Percentiles rank a stretch among this genome's conserved stretches.
phyloP scores from a whole-genome alignment of 306 rosid species.

The Canavalia ensiformis region DNA sequence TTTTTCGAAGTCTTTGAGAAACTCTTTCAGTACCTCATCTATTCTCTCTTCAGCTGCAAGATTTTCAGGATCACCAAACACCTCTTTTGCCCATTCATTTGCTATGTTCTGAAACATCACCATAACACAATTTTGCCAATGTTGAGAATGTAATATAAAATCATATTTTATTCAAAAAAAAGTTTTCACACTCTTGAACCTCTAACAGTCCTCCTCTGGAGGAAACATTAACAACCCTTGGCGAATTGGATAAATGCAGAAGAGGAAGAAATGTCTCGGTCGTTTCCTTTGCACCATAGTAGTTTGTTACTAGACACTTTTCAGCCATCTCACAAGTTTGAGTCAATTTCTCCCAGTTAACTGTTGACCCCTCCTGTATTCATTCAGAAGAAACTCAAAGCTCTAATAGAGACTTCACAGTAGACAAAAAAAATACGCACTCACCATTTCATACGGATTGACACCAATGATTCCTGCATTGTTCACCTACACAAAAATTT shows the following conservation, averaged over 20 bases:
- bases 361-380: conserved; percentile 6
- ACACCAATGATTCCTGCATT: conserved; percentile 48
- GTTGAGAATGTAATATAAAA: neutral
- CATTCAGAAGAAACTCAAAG: conserved; percentile 5
- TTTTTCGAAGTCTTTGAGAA: conserved; percentile 48
- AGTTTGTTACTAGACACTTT: conserved; percentile 44
- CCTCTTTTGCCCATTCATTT: conserved; percentile 52
- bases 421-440: neutral
- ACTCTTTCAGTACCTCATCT: conserved; percentile 45
- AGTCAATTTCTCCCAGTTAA: conserved; percentile 11
- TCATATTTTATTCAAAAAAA: neutral
- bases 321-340: conserved; percentile 40
- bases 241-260: conserved; percentile 44
- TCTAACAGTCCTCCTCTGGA: conserved; percentile 29
- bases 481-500: conserved; percentile 49
- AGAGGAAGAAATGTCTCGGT: conserved; percentile 48
- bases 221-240: conserved; percentile 53
- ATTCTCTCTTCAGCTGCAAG: conserved; percentile 43
- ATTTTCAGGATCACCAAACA: conserved; percentile 42
- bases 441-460: conserved; percentile 32
- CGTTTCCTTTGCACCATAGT: conserved; percentile 44
- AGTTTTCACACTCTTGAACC: conserved; percentile 24
- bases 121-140: neutral
- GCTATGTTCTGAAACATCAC: conserved; percentile 17
- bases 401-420: neutral